Conservation (phyloP, 148 eudicot genomes). For the Selenicereus undatus region DNA sequence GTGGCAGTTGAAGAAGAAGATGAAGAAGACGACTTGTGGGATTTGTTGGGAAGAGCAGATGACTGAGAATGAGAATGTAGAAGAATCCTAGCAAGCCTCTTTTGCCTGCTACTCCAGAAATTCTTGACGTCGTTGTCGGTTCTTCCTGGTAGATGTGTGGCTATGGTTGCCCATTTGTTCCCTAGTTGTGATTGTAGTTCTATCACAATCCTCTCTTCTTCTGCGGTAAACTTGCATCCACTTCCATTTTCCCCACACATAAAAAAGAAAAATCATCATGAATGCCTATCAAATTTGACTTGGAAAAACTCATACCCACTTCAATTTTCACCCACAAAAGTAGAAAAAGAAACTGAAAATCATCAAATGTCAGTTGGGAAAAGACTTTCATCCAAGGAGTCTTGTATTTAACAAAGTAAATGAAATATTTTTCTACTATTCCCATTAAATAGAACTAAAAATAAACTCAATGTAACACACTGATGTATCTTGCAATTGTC, state of each 20-base stretch:
- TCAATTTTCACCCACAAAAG: neutral
- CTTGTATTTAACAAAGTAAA: too few relatives aligned
- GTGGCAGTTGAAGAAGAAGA: slow-evolving; percentile 13
- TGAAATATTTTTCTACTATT: too few relatives aligned
- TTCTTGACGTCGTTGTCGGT: slow-evolving; percentile 90
- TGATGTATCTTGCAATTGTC: neutral
- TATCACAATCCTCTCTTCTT: slow-evolving; percentile 71
- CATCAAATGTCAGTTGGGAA: neutral
- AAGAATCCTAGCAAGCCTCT: slow-evolving; percentile 57
- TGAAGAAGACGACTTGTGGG: slow-evolving; percentile 17
- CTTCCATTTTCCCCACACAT: slow-evolving; percentile 22
- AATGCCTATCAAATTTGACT: neutral
- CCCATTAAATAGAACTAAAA: neutral
- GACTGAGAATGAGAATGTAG: slow-evolving; percentile 28
- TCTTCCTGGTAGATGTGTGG: slow-evolving; percentile 61
- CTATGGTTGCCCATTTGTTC: slow-evolving; percentile 84
- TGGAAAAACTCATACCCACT: neutral
- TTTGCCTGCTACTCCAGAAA: slow-evolving; percentile 85
- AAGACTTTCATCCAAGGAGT: too few relatives aligned
- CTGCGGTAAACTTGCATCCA: slow-evolving; percentile 74
- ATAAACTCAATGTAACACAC: too few relatives aligned
- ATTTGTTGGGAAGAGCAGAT: neutral
- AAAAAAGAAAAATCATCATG: neutral
- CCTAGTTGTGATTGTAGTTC: slow-evolving; percentile 64
- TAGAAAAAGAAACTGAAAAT: neutral